Conservation (phyloP, 441 rosid genomes). For the Adansonia rubrostipa region DNA sequence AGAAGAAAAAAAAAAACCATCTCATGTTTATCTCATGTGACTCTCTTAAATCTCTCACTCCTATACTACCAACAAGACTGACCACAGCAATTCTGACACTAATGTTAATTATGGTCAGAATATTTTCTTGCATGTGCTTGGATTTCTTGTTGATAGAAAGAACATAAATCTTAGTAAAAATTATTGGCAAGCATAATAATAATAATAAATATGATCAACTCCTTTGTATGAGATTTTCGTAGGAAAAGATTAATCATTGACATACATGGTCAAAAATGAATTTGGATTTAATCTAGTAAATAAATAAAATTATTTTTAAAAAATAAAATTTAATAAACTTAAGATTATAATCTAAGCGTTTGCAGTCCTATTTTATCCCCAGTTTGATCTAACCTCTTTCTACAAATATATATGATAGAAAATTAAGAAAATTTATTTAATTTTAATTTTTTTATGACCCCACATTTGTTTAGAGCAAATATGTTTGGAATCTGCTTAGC, state of each 20-base stretch:
- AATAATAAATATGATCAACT: constrained; percentile 10
- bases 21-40: constrained; percentile 33
- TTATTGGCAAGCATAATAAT: constrained; percentile 29
- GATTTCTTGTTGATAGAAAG: constrained; percentile 34
- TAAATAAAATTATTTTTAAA: too few relatives aligned
- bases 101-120: constrained; percentile 30
- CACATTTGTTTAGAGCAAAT: not conserved
- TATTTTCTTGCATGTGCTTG: constrained; percentile 43
- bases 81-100: not conserved
- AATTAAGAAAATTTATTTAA: not conserved
- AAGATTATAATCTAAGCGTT: too few relatives aligned
- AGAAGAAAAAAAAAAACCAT: constrained; percentile 22
- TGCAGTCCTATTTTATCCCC: too few relatives aligned
- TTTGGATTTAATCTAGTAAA: too few relatives aligned
- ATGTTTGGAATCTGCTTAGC: not conserved
- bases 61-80: not conserved
- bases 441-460: not conserved
- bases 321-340: too few relatives aligned
- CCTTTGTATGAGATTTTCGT: constrained; percentile 27
- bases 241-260: constrained; percentile 11
- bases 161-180: constrained; percentile 40
- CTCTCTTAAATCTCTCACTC: constrained; percentile 22
- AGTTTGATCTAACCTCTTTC: too few relatives aligned
- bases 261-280: too few relatives aligned
- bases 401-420: not conserved